A percentile compares a stretch with the other conserved stretches of the same genome.
Conservation (phyloP, 73 alveolate genomes). For the Stentor coeruleus region DNA sequence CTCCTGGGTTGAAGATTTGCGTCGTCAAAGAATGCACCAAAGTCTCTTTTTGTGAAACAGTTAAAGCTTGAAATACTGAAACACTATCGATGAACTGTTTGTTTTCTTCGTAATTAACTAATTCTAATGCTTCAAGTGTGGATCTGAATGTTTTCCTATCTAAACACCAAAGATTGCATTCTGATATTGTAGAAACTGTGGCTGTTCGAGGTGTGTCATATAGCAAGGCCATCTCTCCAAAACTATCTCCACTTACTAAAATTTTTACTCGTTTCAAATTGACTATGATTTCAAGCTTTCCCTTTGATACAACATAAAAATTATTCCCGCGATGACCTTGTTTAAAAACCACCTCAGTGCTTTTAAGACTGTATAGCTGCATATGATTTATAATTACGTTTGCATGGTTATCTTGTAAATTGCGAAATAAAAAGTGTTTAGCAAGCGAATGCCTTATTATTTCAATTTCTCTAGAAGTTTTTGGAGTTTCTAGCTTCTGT, state of each 20-base stretch:
- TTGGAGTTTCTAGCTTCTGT: neutral
- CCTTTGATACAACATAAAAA: neutral
- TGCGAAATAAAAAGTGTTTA: neutral
- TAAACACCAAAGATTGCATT: conserved; percentile 75
- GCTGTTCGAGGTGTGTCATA: conserved; percentile 88
- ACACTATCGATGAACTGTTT: conserved; percentile 39
- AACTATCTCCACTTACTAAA: conserved; percentile 64
- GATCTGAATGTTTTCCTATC: conserved; percentile 85
- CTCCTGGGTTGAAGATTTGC: conserved; percentile 33
- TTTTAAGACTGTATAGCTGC: neutral
- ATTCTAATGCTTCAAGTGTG: conserved; percentile 34
- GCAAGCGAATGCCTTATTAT: no score
- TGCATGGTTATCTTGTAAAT: neutral
- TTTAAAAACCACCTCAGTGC: neutral
- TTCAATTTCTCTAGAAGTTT: neutral
- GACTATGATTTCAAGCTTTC: neutral
- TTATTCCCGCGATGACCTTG: neutral
- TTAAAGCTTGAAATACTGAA: conserved; percentile 29
- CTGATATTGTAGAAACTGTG: conserved; percentile 63
- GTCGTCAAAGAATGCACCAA: neutral
- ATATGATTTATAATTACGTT: no score
- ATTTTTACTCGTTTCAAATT: neutral
- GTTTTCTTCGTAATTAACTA: conserved; percentile 36
- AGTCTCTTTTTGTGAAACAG: neutral
- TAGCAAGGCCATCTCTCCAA: conserved; percentile 93